A percentile compares a stretch with the other conserved stretches of the same genome.
phyloP scores from a whole-genome alignment of 495 filamentous ascomycete genomes.

The Chlorociboria aeruginascens region DNA sequence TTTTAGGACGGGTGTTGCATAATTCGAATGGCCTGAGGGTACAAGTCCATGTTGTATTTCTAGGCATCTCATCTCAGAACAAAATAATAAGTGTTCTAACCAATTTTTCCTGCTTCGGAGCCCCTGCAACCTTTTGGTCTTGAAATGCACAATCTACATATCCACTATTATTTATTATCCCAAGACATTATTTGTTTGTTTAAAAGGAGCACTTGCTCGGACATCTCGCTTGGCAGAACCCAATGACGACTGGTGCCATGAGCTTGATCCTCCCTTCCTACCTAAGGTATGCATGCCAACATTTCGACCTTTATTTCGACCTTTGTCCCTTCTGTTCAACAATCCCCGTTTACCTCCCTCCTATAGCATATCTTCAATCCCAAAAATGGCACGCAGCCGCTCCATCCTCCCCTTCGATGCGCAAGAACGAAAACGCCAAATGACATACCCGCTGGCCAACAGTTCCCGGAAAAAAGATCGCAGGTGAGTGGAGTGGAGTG shows the following conservation, averaged over 20 bases:
- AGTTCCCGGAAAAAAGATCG: slow-evolving; percentile 39
- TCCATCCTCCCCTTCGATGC: slow-evolving; percentile 11
- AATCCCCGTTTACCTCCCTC: not conserved
- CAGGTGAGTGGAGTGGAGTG: slow-evolving; percentile 3
- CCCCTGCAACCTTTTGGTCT: not conserved
- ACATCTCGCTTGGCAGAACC: too few species aligned
- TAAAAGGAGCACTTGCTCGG: too few species aligned
- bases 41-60: slow-evolving; percentile 17
- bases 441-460: slow-evolving; percentile 35
- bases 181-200: not conserved
- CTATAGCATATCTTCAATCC: too few species aligned
- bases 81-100: slow-evolving; percentile 7
- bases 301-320: not conserved
- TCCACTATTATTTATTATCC: not conserved
- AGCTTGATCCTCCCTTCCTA: not conserved
- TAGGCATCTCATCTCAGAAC: slow-evolving; percentile 19
- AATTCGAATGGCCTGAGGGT: slow-evolving; percentile 4
- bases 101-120: not conserved
- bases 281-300: not conserved
- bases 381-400: not conserved
- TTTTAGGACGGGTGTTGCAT: slow-evolving; percentile 10
- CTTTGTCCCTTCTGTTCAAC: not conserved
- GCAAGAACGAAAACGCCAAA: not conserved
- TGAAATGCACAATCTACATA: not conserved
- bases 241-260: too few species aligned